Evolutionary conservation across 2,329 filamentous ascomycete genomes (phyloP).

Genomic region (Scortechinia acanthostroma): DNA sequence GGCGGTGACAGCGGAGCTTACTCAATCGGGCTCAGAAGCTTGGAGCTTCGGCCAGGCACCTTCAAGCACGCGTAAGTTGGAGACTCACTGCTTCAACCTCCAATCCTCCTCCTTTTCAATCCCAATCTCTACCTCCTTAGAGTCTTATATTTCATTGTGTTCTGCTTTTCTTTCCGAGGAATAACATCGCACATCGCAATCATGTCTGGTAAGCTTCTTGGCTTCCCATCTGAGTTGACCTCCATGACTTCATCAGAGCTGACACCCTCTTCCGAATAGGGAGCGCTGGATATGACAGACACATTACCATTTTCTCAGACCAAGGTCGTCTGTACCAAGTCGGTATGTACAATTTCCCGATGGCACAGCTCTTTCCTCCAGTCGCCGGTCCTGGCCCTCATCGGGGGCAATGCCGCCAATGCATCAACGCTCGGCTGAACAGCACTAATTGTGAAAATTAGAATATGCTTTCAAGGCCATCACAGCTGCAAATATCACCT

Average conservation of each 20-base stretch:
- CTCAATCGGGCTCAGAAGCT: too few relatives aligned
- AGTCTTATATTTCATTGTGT: too few relatives aligned
- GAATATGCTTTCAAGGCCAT: constrained; percentile 99
- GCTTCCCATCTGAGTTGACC: background rate
- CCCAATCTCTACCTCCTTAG: too few relatives aligned
- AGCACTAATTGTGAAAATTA: constrained; percentile 28
- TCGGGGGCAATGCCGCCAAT: too few relatives aligned
- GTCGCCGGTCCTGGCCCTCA: too few relatives aligned
- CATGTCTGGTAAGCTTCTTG: background rate
- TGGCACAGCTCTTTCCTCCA: constrained; percentile 4
- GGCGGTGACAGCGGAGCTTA: background rate
- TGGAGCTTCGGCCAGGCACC: too few relatives aligned
- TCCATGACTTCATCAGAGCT: background rate
- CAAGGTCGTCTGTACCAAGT: constrained; percentile 99
- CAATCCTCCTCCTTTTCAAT: too few relatives aligned
- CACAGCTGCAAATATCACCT: constrained; percentile 98
- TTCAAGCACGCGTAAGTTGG: too few relatives aligned
- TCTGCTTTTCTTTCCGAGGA: too few relatives aligned
- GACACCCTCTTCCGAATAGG: constrained; percentile 24
- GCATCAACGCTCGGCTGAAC: constrained; percentile 8
- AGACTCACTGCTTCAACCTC: too few relatives aligned
- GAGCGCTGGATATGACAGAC: constrained; percentile 90
- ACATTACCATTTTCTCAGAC: constrained; percentile 99
- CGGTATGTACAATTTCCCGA: constrained; percentile 59
- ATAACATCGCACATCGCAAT: background rate